Conservation (phyloP, 164 flowering plant genomes). For the Taxillus chinensis region DNA sequence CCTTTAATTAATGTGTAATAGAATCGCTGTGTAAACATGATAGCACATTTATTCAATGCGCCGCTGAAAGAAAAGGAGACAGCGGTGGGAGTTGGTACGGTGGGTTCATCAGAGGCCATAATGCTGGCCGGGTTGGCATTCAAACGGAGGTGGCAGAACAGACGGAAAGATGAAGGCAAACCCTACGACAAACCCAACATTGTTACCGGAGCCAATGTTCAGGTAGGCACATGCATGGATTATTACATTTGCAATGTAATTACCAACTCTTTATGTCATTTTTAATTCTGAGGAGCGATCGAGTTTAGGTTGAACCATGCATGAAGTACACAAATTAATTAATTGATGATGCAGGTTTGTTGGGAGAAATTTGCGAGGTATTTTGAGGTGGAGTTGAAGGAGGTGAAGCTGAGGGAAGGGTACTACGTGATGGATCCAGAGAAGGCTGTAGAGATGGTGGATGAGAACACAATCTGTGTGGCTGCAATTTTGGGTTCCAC, state of each 20-base stretch:
- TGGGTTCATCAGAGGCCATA: conserved; percentile 4
- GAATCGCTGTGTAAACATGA: conserved; percentile 3
- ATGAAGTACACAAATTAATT: too few relatives aligned
- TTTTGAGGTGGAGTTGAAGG: conserved; percentile 4
- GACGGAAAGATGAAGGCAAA: background rate
- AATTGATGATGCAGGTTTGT: background rate
- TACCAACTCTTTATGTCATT: too few relatives aligned
- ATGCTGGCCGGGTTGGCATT: conserved; percentile 1
- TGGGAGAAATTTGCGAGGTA: conserved; percentile 5
- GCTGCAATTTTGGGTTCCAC: conserved; percentile 3
- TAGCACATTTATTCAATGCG: background rate
- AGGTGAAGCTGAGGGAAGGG: conserved; percentile 5
- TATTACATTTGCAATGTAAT: too few relatives aligned
- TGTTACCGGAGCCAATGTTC: conserved; percentile 4
- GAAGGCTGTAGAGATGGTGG: conserved; percentile 2
- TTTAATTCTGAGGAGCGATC: too few relatives aligned
- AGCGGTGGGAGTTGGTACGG: conserved; percentile 3
- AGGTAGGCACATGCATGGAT: background rate
- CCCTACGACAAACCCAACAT: conserved; percentile 3
- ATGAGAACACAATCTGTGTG: conserved; percentile 3
- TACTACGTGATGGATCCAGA: conserved; percentile 1
- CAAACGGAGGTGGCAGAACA: conserved; percentile 1
- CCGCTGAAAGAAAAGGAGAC: background rate
- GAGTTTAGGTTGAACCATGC: too few relatives aligned
- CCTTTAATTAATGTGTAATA: background rate